These are phyloP conservation scores for Copromyces sp. DNA, from an alignment of 495 filamentous ascomycete species.

Conservation along the genomic window DNA sequence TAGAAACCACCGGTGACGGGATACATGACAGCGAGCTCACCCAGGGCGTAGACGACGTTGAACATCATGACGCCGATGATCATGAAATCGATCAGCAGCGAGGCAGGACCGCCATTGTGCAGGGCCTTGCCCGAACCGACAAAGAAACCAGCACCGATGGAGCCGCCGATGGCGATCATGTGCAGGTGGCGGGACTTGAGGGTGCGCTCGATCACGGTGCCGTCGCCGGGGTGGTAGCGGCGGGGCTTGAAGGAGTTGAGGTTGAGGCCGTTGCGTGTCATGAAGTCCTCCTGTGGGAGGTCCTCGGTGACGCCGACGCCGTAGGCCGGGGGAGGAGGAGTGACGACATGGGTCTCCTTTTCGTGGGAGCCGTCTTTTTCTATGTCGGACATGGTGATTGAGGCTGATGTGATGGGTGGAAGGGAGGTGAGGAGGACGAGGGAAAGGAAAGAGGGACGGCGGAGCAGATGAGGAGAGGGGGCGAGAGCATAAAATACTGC, in stretches of 20 bases:
- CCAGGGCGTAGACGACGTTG: slow-evolving; percentile 57
- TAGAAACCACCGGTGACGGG: slow-evolving; percentile 52
- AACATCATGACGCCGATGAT: slow-evolving; percentile 48
- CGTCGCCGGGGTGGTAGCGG: slow-evolving; percentile 19
- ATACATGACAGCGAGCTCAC: slow-evolving; percentile 64
- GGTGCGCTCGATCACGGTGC: slow-evolving; percentile 42
- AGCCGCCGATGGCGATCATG: slow-evolving; percentile 69
- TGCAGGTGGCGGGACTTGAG: slow-evolving; percentile 59
- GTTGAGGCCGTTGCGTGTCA: slow-evolving; percentile 42
- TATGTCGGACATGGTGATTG: neutral
- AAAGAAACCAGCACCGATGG: slow-evolving; percentile 58
- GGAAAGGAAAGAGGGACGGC: neutral
- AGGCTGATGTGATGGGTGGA: neutral
- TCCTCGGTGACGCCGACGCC: slow-evolving; percentile 6
- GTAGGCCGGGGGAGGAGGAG: slow-evolving; percentile 11
- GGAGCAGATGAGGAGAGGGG: neutral
- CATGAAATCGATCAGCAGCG: slow-evolving; percentile 42
- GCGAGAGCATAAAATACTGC: neutral
- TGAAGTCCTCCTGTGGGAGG: slow-evolving; percentile 27
- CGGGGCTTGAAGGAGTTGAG: slow-evolving; percentile 40
- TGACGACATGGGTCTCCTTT: slow-evolving; percentile 8
- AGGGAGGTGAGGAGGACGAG: neutral
- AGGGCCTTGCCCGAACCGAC: slow-evolving; percentile 42
- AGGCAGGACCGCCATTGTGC: slow-evolving; percentile 35
- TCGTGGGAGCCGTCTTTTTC: slow-evolving; percentile 1